phyloP scores from a whole-genome alignment of 169 alveolate genomes.

The Plasmodium billcollinsi region DNA sequence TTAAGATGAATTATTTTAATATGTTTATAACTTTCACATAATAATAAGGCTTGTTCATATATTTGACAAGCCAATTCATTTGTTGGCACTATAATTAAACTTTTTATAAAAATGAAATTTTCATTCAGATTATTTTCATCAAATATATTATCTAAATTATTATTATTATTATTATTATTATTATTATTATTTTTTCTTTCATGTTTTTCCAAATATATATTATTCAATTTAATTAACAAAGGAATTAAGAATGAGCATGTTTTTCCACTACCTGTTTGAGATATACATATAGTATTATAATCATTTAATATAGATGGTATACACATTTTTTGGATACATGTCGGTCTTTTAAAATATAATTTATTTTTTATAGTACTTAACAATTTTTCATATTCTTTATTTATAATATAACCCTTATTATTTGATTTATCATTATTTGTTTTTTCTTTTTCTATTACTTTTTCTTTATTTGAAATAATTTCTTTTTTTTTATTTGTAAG shows the following conservation, averaged over 20 bases:
- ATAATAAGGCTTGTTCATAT: constrained; percentile 44
- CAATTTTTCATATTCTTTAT: constrained; percentile 26
- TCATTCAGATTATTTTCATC: neutral
- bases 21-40: constrained; percentile 37
- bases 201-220: neutral
- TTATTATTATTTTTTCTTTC: neutral
- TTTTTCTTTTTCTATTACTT: neutral
- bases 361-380: constrained; percentile 32
- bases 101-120: constrained; percentile 1
- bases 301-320: constrained; percentile 83
- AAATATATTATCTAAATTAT: neutral
- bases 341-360: constrained; percentile 46
- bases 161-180: neutral
- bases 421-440: neutral
- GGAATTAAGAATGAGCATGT: constrained; percentile 86
- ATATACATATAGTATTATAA: constrained; percentile 81
- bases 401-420: neutral
- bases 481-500: neutral
- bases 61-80: constrained; percentile 60
- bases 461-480: neutral
- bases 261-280: constrained; percentile 89
- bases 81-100: constrained; percentile 65
- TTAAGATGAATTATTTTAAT: constrained; percentile 9
- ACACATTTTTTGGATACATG: constrained; percentile 64
- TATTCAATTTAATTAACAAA: constrained; percentile 44